These are phyloP conservation scores for Handroanthus guayacan DNA, from an alignment of 257 asterid genomes.

Conservation along the genomic window DNA sequence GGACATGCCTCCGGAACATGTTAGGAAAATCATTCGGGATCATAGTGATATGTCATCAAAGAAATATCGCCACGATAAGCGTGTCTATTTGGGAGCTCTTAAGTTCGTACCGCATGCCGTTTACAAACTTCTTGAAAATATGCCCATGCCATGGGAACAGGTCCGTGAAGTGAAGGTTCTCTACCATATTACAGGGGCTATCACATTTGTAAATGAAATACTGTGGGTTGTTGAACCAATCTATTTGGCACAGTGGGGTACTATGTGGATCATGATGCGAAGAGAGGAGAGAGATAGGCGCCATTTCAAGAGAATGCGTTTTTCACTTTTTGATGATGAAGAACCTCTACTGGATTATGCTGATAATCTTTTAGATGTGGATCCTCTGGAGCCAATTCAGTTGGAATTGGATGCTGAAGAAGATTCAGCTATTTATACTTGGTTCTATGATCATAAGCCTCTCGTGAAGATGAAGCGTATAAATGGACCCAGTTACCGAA, in stretches of 20 bases:
- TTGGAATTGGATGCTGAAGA: conserved; percentile 96
- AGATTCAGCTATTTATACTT: conserved; percentile 91
- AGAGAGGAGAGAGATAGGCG: conserved; percentile 98
- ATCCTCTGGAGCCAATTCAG: conserved; percentile 98
- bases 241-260: conserved; percentile 99
- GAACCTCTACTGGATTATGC: conserved; percentile 99
- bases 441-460: conserved; percentile 99
- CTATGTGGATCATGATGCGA: conserved; percentile 99
- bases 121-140: conserved; percentile 93
- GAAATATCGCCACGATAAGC: conserved; percentile 93
- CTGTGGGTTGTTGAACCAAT: conserved; percentile 99
- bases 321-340: conserved; percentile 98
- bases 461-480: conserved; percentile 94
- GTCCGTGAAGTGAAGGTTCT: conserved; percentile 96
- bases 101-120: conserved; percentile 98
- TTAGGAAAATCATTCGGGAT: conserved; percentile 89
- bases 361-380: conserved; percentile 94
- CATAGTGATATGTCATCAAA: conserved; percentile 99
- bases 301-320: conserved; percentile 98
- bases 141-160: conserved; percentile 99
- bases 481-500: conserved; percentile 96
- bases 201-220: conserved; percentile 94
- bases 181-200: conserved; percentile 97
- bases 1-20: conserved; percentile 99
- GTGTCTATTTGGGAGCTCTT: conserved; percentile 95